A percentile compares a stretch with the other conserved stretches of the same genome.
phyloP scores from a whole-genome alignment of 805 yeast species.

The Metschnikowia henanensis region DNA sequence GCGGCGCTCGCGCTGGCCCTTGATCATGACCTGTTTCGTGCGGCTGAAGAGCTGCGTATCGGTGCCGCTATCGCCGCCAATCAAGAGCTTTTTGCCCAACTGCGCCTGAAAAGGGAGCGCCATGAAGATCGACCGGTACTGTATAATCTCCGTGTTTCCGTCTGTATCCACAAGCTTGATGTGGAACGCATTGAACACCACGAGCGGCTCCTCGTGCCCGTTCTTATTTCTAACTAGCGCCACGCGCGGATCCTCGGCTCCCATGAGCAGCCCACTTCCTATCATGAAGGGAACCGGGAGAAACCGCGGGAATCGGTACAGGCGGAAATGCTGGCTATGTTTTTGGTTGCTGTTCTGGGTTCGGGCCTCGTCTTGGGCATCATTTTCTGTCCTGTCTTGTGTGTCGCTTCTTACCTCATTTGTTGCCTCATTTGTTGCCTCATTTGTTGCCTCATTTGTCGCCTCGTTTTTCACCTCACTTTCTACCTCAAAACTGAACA shows the following conservation, averaged over 20 bases:
- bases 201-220: constrained; percentile 46
- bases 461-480: too few relatives aligned
- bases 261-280: constrained; percentile 23
- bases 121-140: constrained; percentile 14
- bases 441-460: too few relatives aligned
- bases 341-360: too few relatives aligned
- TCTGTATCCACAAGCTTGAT: neutral
- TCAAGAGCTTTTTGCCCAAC: constrained; percentile 9
- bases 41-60: constrained; percentile 5
- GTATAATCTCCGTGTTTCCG: neutral
- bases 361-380: too few relatives aligned
- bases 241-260: constrained; percentile 54
- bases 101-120: constrained; percentile 19
- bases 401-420: too few relatives aligned
- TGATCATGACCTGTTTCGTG: constrained; percentile 11
- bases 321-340: constrained; percentile 7
- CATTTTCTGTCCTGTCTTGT: too few relatives aligned
- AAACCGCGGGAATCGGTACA: constrained; percentile 13
- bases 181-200: constrained; percentile 41
- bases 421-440: too few relatives aligned
- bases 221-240: constrained; percentile 30
- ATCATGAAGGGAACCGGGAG: constrained; percentile 12
- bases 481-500: constrained; percentile 3
- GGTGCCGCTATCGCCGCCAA: neutral
- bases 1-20: constrained; percentile 8